These are phyloP conservation scores for Colletotrichum nymphaeae DNA, from an alignment of 2,329 filamentous ascomycete genomes.

Conservation along the genomic window DNA sequence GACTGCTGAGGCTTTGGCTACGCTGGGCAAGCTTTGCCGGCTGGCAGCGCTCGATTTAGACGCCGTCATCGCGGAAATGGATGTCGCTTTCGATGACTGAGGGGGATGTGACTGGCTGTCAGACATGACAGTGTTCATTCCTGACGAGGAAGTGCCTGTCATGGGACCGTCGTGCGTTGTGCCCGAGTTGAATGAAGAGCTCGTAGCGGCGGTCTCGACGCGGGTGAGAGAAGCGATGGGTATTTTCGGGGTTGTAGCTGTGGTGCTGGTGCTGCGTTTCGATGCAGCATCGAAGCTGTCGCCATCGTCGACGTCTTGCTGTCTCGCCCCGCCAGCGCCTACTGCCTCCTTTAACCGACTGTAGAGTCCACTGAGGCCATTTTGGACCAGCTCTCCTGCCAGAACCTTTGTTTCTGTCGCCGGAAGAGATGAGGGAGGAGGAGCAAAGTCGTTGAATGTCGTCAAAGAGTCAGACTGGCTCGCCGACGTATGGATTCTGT, in stretches of 20 bases:
- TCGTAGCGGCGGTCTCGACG: slow-evolving; percentile 50
- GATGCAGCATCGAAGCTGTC: slow-evolving; percentile 56
- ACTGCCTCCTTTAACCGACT: slow-evolving; percentile 86
- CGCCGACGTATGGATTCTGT: slow-evolving; percentile 90
- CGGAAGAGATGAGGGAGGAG: slow-evolving; percentile 70
- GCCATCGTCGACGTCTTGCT: slow-evolving; percentile 55
- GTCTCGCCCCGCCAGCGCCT: slow-evolving; percentile 68
- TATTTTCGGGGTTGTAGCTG: slow-evolving; percentile 54
- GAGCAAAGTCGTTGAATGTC: slow-evolving; percentile 92
- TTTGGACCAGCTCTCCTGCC: slow-evolving; percentile 80
- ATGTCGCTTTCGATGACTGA: slow-evolving; percentile 60
- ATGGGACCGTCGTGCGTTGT: slow-evolving; percentile 46
- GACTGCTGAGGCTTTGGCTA: slow-evolving; percentile 54
- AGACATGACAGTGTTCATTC: slow-evolving; percentile 43
- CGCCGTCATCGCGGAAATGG: slow-evolving; percentile 57
- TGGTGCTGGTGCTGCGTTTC: slow-evolving; percentile 54
- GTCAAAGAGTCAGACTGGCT: slow-evolving; percentile 87
- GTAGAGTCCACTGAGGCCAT: slow-evolving; percentile 90
- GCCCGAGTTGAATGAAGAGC: slow-evolving; percentile 46
- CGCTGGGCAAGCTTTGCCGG: slow-evolving; percentile 54
- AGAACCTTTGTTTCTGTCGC: slow-evolving; percentile 76
- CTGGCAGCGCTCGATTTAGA: slow-evolving; percentile 55
- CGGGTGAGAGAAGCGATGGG: slow-evolving; percentile 53
- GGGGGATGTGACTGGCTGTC: slow-evolving; percentile 55
- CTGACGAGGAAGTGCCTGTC: slow-evolving; percentile 52